Evolutionary conservation across 441 rosid species (phyloP), one percentile per base, ranked within the genome.

Genomic region (Biscutella auriculata): DNA sequence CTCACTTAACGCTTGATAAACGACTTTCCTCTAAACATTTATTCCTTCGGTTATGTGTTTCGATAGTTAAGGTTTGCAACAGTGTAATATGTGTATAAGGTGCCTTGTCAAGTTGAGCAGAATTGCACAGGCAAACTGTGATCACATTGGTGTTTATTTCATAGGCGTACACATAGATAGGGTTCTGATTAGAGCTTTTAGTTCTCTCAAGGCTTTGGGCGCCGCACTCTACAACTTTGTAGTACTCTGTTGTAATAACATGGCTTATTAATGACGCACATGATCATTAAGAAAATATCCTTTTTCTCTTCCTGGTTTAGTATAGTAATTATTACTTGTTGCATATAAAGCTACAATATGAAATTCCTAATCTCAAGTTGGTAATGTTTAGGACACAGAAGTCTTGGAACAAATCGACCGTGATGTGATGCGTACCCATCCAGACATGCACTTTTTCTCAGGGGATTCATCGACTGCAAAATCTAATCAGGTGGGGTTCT

Each of bases 341-440:
- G 34, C 26, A 40, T 57, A 17, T 28, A 12, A 51, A 66, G 41
- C 45, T 59, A 53, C 48, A 44, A 21, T 16, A 21, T 52, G 44
- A 37, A 27, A 12, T 36, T 29, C 35, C 57, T 67, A 45, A 58
- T 53, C 14, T 53, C 44, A 45, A 49, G 21, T 10, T 64, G 52
- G 30, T 28, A 70, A 56, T 71, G 51, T 65, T 35, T 66, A 88
- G 94, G 96, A 85, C 68, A 39, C 85, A 21, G 96, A 81, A 76
- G 77, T 80, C 57, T 74, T 85, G 55, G 96, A 88, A 56, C 96
- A 88, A 68, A 88, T 88, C 40, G 91, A 85, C 43, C 81, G 94
- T 35, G 96, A 88, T 77, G 94, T 88, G 44, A 77, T 78, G 72
- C 87, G 94, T 45, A 88, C 96, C 55, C 96, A 88, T 76, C 96